Evolutionary conservation across 176 grass and related monocot species (phyloP), one percentile per base, ranked within the genome.

Genomic region (Olyra latifolia): DNA sequence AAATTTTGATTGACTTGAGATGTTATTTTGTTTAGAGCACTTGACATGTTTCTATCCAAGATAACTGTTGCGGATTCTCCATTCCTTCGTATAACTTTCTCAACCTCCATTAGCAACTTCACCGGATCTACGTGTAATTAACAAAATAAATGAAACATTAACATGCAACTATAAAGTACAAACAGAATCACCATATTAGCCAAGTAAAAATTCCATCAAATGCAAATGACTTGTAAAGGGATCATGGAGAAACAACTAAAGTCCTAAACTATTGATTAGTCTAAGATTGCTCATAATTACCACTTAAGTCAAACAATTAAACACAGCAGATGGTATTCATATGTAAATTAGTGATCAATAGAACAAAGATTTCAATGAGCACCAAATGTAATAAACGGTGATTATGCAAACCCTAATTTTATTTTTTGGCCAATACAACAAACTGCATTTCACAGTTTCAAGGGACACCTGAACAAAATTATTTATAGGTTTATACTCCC

Each of bases 1-100:
- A 98, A 48, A 0, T 0, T 47, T 19, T 91, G 22, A 82, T 98
- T 94, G 38, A 91, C 84, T 1, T 86, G 3, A 32, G 88, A 86
- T 71, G 90, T 93, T 54, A 98, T 59, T 2, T 0, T 1, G 73
- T 87, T 94, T 41, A 98, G 28, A 47, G 48, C 50, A 85, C 56
- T 98, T 29, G 65, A 89, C 81, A 98, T 94, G 17, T 13, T 40
- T 67, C 83, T 85, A 69, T 98, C 95, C 92, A 98, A 87, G 4
- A 38, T 35, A 56, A 66, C 43, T 8, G 90, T 98, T 46, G 88
- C 95, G 0, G 77, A 62, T 42, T 93, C 92, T 20, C 90, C 86
- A 24, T 91, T 85, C 35, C 90, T 75, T 62, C 95, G 89, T 59
- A 98, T 55, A 78, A 89, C 66, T 63, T 85, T 94, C 46, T 98